Evolutionary conservation across 106 monocot species (phyloP).

Genomic region (Platanthera zijinensis): DNA sequence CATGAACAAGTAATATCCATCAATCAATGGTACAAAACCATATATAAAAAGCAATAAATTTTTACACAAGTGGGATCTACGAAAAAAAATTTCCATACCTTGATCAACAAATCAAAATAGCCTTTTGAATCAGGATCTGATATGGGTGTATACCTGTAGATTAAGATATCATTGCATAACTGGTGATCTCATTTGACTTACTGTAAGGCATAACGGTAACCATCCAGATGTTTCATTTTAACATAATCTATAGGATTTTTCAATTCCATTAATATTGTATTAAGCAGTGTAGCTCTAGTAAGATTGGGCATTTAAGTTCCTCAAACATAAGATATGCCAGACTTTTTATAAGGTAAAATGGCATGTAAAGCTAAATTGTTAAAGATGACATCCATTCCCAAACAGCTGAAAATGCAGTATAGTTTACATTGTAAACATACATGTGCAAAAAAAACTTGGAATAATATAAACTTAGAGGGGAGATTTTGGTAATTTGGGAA

Average conservation of each 20-base stretch:
- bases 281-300: neutral
- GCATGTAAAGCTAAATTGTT: neutral
- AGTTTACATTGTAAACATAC: neutral
- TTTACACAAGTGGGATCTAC: neutral
- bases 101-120: slow-evolving; percentile 91
- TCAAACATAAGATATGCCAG: neutral
- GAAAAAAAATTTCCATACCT: slow-evolving; percentile 37
- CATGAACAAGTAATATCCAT: neutral
- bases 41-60: neutral
- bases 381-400: neutral
- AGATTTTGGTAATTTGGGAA: too few relatives aligned
- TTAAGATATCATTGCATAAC: neutral
- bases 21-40: neutral
- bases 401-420: neutral
- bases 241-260: neutral
- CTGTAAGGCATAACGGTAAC: neutral
- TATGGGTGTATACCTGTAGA: slow-evolving; percentile 87
- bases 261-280: neutral
- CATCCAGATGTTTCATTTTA: neutral
- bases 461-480: too few relatives aligned
- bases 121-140: slow-evolving; percentile 93
- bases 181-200: too few relatives aligned
- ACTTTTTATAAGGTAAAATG: neutral
- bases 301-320: too few relatives aligned
- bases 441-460: neutral